Base-by-base conservation (phyloP, 1,139 yeast genomes). In the Taphrina communis region DNA sequence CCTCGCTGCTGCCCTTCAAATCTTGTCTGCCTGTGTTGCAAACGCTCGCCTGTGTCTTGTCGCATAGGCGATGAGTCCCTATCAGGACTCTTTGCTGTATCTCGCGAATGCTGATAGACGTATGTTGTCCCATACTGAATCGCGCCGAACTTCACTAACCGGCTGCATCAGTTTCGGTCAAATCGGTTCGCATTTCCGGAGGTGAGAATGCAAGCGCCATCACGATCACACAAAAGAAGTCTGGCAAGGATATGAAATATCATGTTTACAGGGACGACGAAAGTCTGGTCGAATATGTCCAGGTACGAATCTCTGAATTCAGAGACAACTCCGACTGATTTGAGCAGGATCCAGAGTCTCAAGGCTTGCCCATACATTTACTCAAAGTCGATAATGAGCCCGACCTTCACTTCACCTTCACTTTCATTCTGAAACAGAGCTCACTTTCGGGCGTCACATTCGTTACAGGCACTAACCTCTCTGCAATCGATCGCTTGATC, bases 401-500 rank as follows among this genome's bases (percentile, higher is more conserved):
- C 35, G 60, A 57, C 42, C 68, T 65, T 7, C 51, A 57, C 48
- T 55, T 65, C n/a, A 56, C 25, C 21, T 65, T 65, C 48, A 65
- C 62, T 8, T 65, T 65, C 46, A 31, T 35, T 39, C 44, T 65
- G n/a, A 65, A 60, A 38, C 69, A 65, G 35, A 66, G 66, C 55
- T 35, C 69, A 11, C 55, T 73, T 19, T 42, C 66, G 25, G 74
- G 75, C 66, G 73, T 79, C 62, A 79, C 82, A 11, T 77, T 78
- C 70, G 76, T 80, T 48, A 75, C 76, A 9, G 78, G 80, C 9
- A 71, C 75, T 8, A 72, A 76, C 19, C 71, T 70, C 38, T 71
- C 73, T 11, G 75, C 76, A 48, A 74, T 80, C 39, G 80, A 79
- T 63, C 72, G 75, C 12, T 75, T 79, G 66, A 73, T 80, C 58